phyloP scores from a whole-genome alignment of 2,329 filamentous ascomycete genomes.

The Aspergillus puulaauensis region DNA sequence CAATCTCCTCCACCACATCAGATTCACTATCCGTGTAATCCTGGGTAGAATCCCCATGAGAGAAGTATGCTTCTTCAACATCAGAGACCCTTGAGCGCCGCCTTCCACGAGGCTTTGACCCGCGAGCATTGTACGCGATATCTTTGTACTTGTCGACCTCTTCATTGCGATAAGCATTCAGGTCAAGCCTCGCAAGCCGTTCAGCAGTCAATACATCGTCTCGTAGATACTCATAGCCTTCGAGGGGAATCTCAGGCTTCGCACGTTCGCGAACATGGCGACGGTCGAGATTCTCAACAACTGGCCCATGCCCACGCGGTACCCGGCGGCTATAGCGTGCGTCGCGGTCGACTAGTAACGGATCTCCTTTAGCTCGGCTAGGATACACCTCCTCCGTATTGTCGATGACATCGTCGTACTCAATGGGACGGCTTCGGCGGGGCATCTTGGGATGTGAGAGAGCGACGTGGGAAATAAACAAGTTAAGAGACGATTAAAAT shows the following conservation, averaged over 20 bases:
- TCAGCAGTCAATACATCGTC: slow-evolving; percentile 15
- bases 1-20: slow-evolving; percentile 10
- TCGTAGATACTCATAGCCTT: slow-evolving; percentile 26
- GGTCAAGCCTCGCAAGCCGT: slow-evolving; percentile 30
- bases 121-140: background rate
- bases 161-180: slow-evolving; percentile 13
- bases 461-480: background rate
- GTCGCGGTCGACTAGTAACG: slow-evolving; percentile 28
- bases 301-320: slow-evolving; percentile 20
- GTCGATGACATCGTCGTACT: slow-evolving; percentile 32
- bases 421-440: slow-evolving; percentile 27
- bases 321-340: slow-evolving; percentile 25
- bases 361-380: slow-evolving; percentile 26
- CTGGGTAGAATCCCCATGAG: slow-evolving; percentile 11
- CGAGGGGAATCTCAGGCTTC: slow-evolving; percentile 33
- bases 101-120: background rate
- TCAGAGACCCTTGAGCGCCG: slow-evolving; percentile 4
- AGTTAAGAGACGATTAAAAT: background rate
- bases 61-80: slow-evolving; percentile 11
- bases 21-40: slow-evolving; percentile 16
- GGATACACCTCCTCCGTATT: slow-evolving; percentile 29
- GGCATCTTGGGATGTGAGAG: slow-evolving; percentile 25
- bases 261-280: slow-evolving; percentile 40
- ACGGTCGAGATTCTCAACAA: slow-evolving; percentile 43
- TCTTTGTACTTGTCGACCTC: background rate